Conservation (phyloP, 306 rosid genomes). For the Trifolium subterraneum region DNA sequence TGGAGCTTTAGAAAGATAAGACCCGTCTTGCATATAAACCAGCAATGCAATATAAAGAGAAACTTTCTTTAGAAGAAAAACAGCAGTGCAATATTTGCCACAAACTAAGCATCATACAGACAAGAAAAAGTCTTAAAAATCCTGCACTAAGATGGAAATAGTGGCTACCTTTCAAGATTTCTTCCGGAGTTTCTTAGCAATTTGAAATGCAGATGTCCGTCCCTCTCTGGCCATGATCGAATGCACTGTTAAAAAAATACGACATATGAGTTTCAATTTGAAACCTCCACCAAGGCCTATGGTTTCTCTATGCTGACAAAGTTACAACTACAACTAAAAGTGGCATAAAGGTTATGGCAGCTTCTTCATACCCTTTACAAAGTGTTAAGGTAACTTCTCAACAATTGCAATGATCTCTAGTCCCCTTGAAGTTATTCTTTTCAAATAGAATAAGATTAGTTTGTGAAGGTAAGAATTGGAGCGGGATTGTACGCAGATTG, state of each 20-base stretch:
- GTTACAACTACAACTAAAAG: conserved; percentile 53
- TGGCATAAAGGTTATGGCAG: conserved; percentile 77
- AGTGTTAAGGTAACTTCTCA: conserved; percentile 50
- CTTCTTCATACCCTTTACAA: conserved; percentile 64
- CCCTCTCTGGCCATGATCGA: no score
- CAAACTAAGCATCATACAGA: conserved; percentile 39
- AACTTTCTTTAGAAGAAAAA: conserved; percentile 24
- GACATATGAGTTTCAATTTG: no score
- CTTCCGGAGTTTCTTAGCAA: conserved; percentile 87
- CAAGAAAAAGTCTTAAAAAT: conserved; percentile 29
- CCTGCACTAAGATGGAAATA: conserved; percentile 49
- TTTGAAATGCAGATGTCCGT: conserved; percentile 27
- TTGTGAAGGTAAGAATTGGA: conserved; percentile 55
- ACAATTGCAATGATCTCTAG: conserved; percentile 50
- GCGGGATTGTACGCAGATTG: conserved; percentile 56
- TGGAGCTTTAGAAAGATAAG: no score
- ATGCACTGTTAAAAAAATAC: no score
- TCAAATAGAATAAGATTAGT: conserved; percentile 51
- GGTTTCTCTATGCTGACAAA: conserved; percentile 62
- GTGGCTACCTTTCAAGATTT: conserved; percentile 76
- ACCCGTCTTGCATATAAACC: no score
- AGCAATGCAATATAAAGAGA: not conserved
- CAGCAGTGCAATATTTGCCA: conserved; percentile 20
- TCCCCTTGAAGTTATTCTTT: conserved; percentile 59
- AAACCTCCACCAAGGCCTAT: no score